Base-by-base conservation (phyloP, 495 filamentous ascomycete species). In the Chlorociboria aeruginascens region DNA sequence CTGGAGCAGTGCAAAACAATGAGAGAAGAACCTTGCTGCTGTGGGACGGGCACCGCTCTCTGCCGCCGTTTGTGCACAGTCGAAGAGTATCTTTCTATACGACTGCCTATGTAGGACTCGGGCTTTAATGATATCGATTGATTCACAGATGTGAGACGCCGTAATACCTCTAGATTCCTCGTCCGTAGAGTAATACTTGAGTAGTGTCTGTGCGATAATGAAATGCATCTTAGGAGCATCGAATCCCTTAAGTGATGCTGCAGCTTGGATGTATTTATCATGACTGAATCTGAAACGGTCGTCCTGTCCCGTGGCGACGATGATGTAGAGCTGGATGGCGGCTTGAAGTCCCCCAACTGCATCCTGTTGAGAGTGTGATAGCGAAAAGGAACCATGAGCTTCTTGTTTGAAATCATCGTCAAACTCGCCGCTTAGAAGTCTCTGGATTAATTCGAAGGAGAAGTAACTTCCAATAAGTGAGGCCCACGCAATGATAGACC, bases 401-500 rank as follows among this genome's bases (percentile, higher is more conserved):
- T 43, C 41, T 34, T 31, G 8, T 1, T 34, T 17, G 13, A 74
- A 71, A 30, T 59, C 38, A 43, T 74, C 74, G 44, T 79, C 66
- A 46, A 79, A 83, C 53, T 83, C 79, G 40, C 78, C 80, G 17
- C 70, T 77, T 59, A 94, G 70, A 28, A 94, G 69, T 59, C 72
- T 80, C 60, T 84, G 85, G n/a, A 94, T 72, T 8, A 94, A 60
- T 3, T 72, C 77, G 55, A 93, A 94, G 0, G 84, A 85, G 54
- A 95, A 90, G 0, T 77, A 74, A 36, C 74, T 82, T 6, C 88
- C 86, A 17, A 95, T 57, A 7, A 95, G 65, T 11, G 86, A 79
- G 9, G 81, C 83, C 89, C 89, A 95, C n/a, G 85, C 76, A 14
- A 95, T 65, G 20, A 95, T 83, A n/a, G 78, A 76, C 35, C 83